phyloP scores from a whole-genome alignment of 768 basidiomycete species.

The Russula ochroleuca region DNA sequence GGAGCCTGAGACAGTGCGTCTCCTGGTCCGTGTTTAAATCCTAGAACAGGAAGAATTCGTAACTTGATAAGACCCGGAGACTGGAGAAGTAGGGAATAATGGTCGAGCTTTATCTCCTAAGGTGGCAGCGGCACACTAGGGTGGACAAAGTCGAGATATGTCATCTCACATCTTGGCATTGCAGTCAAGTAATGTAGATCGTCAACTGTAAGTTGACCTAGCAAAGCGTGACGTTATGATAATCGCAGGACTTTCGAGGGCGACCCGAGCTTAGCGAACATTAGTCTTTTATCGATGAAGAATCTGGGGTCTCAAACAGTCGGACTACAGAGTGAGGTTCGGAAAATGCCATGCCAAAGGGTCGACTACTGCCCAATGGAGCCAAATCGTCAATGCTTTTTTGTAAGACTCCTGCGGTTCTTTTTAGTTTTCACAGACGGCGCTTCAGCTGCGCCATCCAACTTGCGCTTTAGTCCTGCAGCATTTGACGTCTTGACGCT shows the following conservation, averaged over 20 bases:
- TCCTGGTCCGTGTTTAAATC: too few species aligned
- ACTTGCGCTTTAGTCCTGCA: constrained; percentile 56
- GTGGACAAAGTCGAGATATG: too few species aligned
- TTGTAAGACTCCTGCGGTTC: constrained; percentile 18
- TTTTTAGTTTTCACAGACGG: constrained; percentile 37
- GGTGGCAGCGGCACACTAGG: too few species aligned
- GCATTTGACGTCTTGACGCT: constrained; percentile 56
- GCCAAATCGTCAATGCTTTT: constrained; percentile 1
- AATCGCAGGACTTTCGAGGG: neutral
- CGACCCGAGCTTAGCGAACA: neutral
- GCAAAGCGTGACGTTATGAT: neutral
- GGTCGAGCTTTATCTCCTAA: too few species aligned
- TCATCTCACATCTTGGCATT: too few species aligned
- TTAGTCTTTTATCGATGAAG: neutral
- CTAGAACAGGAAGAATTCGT: too few species aligned
- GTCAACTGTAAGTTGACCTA: too few species aligned
- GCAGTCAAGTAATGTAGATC: too few species aligned
- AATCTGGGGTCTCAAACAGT: neutral
- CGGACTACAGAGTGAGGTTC: neutral
- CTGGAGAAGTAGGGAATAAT: too few species aligned
- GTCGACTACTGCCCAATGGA: neutral
- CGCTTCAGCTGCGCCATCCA: constrained; percentile 38
- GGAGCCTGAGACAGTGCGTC: too few species aligned
- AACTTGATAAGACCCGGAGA: too few species aligned
- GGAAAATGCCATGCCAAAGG: neutral